Evolutionary conservation across 1,139 yeast species (phyloP), one percentile per base, ranked within the genome.

Genomic region (Candida smagusa): DNA sequence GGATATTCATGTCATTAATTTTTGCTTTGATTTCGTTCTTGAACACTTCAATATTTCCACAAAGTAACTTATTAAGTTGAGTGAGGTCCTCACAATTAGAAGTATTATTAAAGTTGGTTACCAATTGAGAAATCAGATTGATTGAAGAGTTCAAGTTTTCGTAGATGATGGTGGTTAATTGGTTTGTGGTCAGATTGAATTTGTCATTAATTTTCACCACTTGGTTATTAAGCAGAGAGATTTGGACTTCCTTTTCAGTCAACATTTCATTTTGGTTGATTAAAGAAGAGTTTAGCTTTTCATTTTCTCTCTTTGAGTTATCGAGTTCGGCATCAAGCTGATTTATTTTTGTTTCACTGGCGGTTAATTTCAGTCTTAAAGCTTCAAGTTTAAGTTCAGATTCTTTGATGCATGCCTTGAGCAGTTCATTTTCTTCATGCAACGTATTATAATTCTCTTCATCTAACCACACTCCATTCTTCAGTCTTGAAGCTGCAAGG

Each of bases 381-480:
- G 39, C 36, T n/a, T 38, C 44, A 16, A 22, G 34, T 23, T 35
- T 36, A 9, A 37, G 19, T 4, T 34, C 45, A 4, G 50, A 35
- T 37, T 63, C 68, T 31, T 50, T 54, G 3, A 56, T 36, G 22
- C 55, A 52, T 5, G 58, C 52, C 36, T 54, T 54, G 35, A 59
- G 41, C n/a, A 58, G 50, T 28, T 57, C 62, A 28, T 53, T 55
- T 30, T 58, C 61, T 22, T 63, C 64, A 41, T 74, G 64, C 26
- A 81, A 45, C 27, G 68, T 72, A 35, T 72, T 70, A 49, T 80
- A 80, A 49, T 80, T 80, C 6, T 63, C 69, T 34, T 77, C 79
- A 47, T 79, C 78, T 69, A 83, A 58, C 54, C 66, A 80, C 11
- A 82, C 69, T 2, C 89, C 89, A 48, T 43, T 83, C 50, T 75